phyloP scores from a whole-genome alignment of 805 yeast genomes.

The Teunomyces panamensis region DNA sequence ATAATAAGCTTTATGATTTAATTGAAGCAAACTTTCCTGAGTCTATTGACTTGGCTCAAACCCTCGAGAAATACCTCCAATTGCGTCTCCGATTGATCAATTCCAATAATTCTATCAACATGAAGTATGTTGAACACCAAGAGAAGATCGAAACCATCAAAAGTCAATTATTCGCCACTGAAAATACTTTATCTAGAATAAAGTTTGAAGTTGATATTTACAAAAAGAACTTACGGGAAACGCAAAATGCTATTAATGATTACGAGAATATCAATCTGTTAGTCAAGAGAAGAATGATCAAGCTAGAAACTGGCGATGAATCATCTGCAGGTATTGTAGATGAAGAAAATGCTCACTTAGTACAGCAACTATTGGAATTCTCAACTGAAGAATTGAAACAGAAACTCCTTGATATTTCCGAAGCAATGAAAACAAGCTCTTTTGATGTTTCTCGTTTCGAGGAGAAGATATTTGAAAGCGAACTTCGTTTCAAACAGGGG shows the following conservation, averaged over 20 bases:
- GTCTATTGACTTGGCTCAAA: slow-evolving; percentile 63
- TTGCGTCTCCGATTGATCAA: slow-evolving; percentile 34
- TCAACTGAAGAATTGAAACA: slow-evolving; percentile 10
- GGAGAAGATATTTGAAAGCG: slow-evolving; percentile 6
- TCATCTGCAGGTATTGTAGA: slow-evolving; percentile 16
- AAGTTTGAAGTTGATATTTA: slow-evolving; percentile 18
- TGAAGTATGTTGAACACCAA: slow-evolving; percentile 5
- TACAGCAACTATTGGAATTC: slow-evolving; percentile 11
- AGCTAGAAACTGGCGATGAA: slow-evolving; percentile 15
- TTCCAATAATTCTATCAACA: slow-evolving; percentile 17
- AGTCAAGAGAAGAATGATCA: slow-evolving; percentile 13
- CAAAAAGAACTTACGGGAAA: slow-evolving; percentile 10
- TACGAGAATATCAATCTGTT: slow-evolving; percentile 12
- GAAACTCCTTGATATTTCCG: slow-evolving; percentile 9
- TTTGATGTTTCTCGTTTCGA: slow-evolving; percentile 7
- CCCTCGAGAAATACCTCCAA: slow-evolving; percentile 54
- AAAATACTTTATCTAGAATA: slow-evolving; percentile 14
- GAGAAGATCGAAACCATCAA: slow-evolving; percentile 13
- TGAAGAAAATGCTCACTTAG: slow-evolving; percentile 12
- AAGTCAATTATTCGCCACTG: slow-evolving; percentile 15
- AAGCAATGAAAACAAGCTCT: slow-evolving; percentile 5
- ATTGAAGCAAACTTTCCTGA: slow-evolving; percentile 78
- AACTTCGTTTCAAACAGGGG: slow-evolving; percentile 9
- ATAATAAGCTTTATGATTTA: slow-evolving; percentile 47
- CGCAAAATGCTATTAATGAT: slow-evolving; percentile 9